Evolutionary conservation across 192 early-diverging fungal species (phyloP).

Genomic region (Gryganskiella cystojenkinii): DNA sequence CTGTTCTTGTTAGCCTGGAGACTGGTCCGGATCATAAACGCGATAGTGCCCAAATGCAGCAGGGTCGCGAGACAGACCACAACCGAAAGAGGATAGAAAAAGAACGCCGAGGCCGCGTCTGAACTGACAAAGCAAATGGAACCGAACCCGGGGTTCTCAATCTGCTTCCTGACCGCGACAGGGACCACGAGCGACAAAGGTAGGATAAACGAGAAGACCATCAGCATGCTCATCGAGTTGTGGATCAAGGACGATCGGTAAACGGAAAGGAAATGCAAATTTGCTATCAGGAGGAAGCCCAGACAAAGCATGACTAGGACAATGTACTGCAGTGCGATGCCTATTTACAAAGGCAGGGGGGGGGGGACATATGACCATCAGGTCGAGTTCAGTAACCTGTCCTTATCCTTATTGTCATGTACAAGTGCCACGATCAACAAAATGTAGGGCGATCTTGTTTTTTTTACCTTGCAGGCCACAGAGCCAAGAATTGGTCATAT

Average conservation of each 20-base stretch:
- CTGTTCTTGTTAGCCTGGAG: neutral
- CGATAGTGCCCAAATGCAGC: slow-evolving; percentile 34
- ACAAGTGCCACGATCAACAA: neutral
- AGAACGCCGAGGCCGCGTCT: slow-evolving; percentile 12
- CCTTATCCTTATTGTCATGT: too few relatives aligned
- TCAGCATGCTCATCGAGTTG: slow-evolving; percentile 6
- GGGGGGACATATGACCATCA: neutral
- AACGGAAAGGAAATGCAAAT: slow-evolving; percentile 34
- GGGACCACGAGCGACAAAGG: slow-evolving; percentile 28
- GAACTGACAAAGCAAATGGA: slow-evolving; percentile 40
- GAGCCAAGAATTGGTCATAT: slow-evolving; percentile 41
- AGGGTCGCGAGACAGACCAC: slow-evolving; percentile 19
- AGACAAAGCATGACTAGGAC: slow-evolving; percentile 34
- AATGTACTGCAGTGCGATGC: slow-evolving; percentile 20
- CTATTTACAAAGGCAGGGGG: neutral
- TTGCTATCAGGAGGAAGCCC: slow-evolving; percentile 21
- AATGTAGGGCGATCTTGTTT: neutral
- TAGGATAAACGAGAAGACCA: slow-evolving; percentile 33
- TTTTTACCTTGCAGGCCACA: slow-evolving; percentile 44
- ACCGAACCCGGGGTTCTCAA: slow-evolving; percentile 35
- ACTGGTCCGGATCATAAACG: slow-evolving; percentile 21
- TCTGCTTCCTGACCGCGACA: slow-evolving; percentile 15
- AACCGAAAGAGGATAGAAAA: slow-evolving; percentile 34
- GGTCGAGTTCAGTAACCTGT: too few relatives aligned
- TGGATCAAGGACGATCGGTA: slow-evolving; percentile 20